A percentile compares a stretch with the other conserved stretches of the same genome.
These are phyloP conservation scores for Moesziomyces aphidis DNA, from an alignment of 1,284 basidiomycete genomes.

Conservation along the genomic window DNA sequence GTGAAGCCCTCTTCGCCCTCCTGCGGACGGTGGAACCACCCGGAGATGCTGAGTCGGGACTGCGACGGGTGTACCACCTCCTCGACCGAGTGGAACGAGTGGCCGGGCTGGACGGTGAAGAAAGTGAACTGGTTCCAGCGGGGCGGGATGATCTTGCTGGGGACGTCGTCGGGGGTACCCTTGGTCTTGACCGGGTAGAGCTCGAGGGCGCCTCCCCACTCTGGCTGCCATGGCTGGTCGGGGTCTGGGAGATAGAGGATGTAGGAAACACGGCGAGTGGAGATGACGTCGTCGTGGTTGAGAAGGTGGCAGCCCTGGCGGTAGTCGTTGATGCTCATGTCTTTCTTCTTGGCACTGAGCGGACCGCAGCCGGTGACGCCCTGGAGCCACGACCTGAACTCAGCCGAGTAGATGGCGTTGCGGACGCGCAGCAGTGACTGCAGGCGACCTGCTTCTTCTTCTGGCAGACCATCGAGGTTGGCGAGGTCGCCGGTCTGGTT, in stretches of 20 bases:
- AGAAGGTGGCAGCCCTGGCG: conserved; percentile 86
- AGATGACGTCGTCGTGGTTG: conserved; percentile 84
- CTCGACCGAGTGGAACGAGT: conserved; percentile 96
- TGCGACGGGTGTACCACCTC: conserved; percentile 75
- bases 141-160: conserved; percentile 60
- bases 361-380: conserved; percentile 93
- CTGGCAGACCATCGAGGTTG: conserved; percentile 82
- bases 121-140: conserved; percentile 97
- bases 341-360: conserved; percentile 88
- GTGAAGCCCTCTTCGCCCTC: conserved; percentile 89
- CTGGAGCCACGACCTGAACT: conserved; percentile 86
- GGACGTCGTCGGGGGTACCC: conserved; percentile 57
- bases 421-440: conserved; percentile 76
- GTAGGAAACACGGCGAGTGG: conserved; percentile 92
- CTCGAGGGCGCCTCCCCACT: conserved; percentile 94
- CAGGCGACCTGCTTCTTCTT: conserved; percentile 59
- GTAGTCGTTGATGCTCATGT: conserved; percentile 95
- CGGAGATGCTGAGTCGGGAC: conserved; percentile 81
- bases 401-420: conserved; percentile 88
- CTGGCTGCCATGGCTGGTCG: conserved; percentile 75
- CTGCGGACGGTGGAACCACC: conserved; percentile 90
- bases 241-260: conserved; percentile 97
- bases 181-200: conserved; percentile 78
- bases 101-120: conserved; percentile 85
- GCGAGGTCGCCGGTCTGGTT: conserved; percentile 97